These are phyloP conservation scores for Gymnopus androsaceus DNA, from an alignment of 1,284 basidiomycete species.

Conservation along the genomic window DNA sequence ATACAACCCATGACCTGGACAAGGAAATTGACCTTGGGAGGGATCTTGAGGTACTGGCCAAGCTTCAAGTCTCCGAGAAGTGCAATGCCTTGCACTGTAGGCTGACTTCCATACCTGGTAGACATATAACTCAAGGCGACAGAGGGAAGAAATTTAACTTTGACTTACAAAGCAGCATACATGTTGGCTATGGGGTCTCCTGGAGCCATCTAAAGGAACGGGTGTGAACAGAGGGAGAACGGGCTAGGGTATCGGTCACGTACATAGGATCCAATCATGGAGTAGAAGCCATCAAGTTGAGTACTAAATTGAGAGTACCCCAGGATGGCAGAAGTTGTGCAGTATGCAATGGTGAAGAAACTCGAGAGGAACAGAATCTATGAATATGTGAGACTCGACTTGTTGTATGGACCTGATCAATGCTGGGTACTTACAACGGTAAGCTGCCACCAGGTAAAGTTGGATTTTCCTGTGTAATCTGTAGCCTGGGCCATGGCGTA, in stretches of 20 bases:
- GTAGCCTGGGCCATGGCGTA: slow-evolving; percentile 22
- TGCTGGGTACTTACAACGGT: slow-evolving; percentile 10
- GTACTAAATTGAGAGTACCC: slow-evolving; percentile 17
- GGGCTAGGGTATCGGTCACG: too few species aligned
- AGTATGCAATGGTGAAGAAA: slow-evolving; percentile 21
- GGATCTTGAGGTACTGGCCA: slow-evolving; percentile 11
- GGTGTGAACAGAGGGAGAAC: too few species aligned
- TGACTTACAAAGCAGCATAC: slow-evolving; percentile 9
- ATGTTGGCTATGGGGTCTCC: slow-evolving; percentile 12
- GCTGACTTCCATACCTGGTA: slow-evolving; percentile 13
- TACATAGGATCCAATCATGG: slow-evolving; percentile 5
- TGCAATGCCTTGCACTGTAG: slow-evolving; percentile 5
- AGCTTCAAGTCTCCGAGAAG: slow-evolving; percentile 7
- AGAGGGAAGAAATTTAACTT: too few species aligned
- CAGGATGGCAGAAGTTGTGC: slow-evolving; percentile 21
- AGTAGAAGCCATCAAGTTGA: slow-evolving; percentile 3
- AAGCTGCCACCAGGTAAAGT: slow-evolving; percentile 21
- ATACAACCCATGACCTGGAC: slow-evolving; percentile 7
- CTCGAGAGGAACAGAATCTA: slow-evolving; percentile 20
- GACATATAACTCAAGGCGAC: too few species aligned
- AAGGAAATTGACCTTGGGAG: slow-evolving; percentile 11
- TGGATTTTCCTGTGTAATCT: slow-evolving; percentile 21
- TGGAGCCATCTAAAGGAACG: slow-evolving; percentile 10
- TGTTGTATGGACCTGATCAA: background rate
- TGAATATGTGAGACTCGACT: background rate